phyloP scores from a whole-genome alignment of 257 asterid species.

The Henckelia pumila region DNA sequence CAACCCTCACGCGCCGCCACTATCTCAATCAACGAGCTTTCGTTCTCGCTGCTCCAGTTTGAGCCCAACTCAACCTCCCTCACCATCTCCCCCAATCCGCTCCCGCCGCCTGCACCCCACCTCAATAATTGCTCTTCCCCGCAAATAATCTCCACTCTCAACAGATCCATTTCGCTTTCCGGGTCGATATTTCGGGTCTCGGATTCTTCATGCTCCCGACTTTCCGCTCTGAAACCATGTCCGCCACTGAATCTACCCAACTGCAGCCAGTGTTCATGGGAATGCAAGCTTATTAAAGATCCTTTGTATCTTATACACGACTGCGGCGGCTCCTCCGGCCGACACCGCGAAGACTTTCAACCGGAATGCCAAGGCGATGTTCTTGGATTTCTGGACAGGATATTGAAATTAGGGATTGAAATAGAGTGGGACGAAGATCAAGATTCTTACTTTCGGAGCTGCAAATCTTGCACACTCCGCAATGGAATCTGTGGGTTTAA shows the following conservation, averaged over 20 bases:
- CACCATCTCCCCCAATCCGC: constrained; percentile 46
- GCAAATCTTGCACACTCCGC: constrained; percentile 51
- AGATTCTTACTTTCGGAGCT: constrained; percentile 60
- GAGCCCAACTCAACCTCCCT: constrained; percentile 58
- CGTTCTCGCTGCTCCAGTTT: constrained; percentile 57
- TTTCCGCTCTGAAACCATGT: constrained; percentile 66
- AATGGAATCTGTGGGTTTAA: constrained; percentile 81
- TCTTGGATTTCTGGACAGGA: constrained; percentile 65
- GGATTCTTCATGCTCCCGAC: constrained; percentile 79
- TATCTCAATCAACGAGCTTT: constrained; percentile 51
- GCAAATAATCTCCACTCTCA: constrained; percentile 38
- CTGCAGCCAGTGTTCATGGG: constrained; percentile 68
- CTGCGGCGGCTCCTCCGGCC: constrained; percentile 47
- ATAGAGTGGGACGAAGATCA: constrained; percentile 78
- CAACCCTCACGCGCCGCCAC: constrained; percentile 47
- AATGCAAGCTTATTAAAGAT: constrained; percentile 63
- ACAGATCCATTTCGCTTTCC: constrained; percentile 50
- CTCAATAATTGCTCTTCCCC: constrained; percentile 47
- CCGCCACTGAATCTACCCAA: constrained; percentile 59
- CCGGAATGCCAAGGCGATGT: constrained; percentile 73
- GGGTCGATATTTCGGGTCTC: constrained; percentile 75
- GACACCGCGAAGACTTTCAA: constrained; percentile 52
- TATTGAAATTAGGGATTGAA: constrained; percentile 60
- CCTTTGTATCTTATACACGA: constrained; percentile 60
- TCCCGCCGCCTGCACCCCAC: constrained; percentile 17